These are phyloP conservation scores for Cladosporium sp. DNA, from an alignment of 2,329 filamentous ascomycete genomes.

Conservation along the genomic window DNA sequence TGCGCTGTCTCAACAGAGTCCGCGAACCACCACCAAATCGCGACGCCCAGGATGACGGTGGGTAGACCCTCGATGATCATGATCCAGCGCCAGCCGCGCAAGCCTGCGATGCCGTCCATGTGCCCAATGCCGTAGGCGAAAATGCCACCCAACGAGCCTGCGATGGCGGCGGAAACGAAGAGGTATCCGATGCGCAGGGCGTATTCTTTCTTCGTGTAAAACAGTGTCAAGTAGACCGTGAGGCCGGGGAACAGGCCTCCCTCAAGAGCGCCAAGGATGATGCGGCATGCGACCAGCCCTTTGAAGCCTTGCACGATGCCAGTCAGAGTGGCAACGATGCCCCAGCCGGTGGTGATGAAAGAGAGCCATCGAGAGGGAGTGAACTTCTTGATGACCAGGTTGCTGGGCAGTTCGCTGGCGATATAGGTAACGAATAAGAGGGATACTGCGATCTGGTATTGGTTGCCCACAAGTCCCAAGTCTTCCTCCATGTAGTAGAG, in stretches of 20 bases:
- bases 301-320: conserved; percentile 42
- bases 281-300: conserved; percentile 35
- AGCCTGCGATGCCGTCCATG: conserved; percentile 59
- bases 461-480: conserved; percentile 35
- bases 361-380: conserved; percentile 29
- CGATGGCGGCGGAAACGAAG: conserved; percentile 41
- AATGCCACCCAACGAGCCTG: conserved; percentile 40
- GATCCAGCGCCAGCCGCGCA: conserved; percentile 65
- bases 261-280: conserved; percentile 23
- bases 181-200: conserved; percentile 41
- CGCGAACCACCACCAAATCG: conserved; percentile 39
- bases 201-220: conserved; percentile 39
- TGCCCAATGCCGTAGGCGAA: conserved; percentile 52
- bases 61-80: conserved; percentile 40
- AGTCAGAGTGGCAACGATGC: conserved; percentile 43
- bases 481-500: conserved; percentile 38
- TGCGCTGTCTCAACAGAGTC: conserved; percentile 60
- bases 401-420: conserved; percentile 43
- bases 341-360: conserved; percentile 28
- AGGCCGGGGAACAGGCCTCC: conserved; percentile 19
- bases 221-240: conserved; percentile 38
- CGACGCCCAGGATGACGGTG: conserved; percentile 8
- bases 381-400: conserved; percentile 44
- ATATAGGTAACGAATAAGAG: conserved; percentile 26
- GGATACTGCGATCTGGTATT: conserved; percentile 29